Evolutionary conservation across 495 filamentous ascomycete species (phyloP).

Genomic region (Aspergillus wentii): DNA sequence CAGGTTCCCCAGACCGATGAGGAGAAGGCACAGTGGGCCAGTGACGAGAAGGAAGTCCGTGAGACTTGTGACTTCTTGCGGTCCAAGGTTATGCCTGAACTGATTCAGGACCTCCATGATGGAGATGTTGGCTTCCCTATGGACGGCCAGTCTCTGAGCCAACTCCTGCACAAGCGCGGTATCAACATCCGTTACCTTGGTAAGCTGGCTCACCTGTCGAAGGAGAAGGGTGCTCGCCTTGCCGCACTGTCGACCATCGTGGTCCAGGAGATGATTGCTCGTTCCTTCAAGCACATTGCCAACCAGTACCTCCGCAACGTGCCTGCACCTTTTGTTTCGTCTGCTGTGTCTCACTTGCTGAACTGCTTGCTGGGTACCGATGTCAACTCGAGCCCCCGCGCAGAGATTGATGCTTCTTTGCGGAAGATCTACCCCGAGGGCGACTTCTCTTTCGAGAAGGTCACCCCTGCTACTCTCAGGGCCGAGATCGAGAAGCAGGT

Average conservation of each 20-base stretch:
- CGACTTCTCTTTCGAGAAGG: conserved; percentile 75
- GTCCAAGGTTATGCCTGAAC: conserved; percentile 64
- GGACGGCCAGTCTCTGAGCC: conserved; percentile 87
- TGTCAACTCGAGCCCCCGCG: conserved; percentile 68
- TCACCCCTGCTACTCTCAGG: conserved; percentile 66
- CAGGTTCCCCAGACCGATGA: conserved; percentile 85
- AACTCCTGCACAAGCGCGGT: conserved; percentile 91
- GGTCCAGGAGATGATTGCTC: conserved; percentile 86
- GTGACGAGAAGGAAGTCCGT: conserved; percentile 86
- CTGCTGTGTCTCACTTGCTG: conserved; percentile 80
- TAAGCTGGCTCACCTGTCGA: conserved; percentile 64
- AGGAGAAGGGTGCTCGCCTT: conserved; percentile 63
- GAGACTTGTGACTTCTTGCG: conserved; percentile 76
- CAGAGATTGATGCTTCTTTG: conserved; percentile 71
- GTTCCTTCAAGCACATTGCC: conserved; percentile 90
- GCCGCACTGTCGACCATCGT: conserved; percentile 70
- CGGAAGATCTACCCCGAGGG: conserved; percentile 71
- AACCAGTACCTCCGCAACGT: conserved; percentile 74
- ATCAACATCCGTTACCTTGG: conserved; percentile 97
- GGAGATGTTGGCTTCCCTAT: conserved; percentile 96
- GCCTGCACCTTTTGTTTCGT: conserved; percentile 68
- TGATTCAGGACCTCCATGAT: conserved; percentile 80
- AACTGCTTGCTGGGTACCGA: conserved; percentile 86
- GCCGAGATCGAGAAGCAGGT: conserved; percentile 69
- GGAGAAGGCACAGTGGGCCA: conserved; percentile 77